Base-by-base conservation (phyloP, 1,139 yeast genomes). In the Zygoascus hellenicus region DNA sequence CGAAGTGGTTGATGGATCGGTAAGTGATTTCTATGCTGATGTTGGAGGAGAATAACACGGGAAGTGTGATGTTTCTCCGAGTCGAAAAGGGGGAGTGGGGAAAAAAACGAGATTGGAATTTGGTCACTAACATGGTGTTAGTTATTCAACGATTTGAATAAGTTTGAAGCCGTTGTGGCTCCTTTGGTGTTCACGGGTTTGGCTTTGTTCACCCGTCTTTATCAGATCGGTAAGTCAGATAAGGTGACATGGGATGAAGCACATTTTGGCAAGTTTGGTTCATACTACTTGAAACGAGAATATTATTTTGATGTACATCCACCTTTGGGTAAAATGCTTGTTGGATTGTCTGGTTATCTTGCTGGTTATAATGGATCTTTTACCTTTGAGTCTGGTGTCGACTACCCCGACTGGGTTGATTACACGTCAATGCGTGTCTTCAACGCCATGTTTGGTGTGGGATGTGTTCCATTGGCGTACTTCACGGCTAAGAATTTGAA, bases 291-390 rank as follows among this genome's bases (percentile, higher is more conserved):
- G 31, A 62, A 65, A 51, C 72, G 66, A 29, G 65, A 65, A 35
- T 65, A 63, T 42, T 59, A 56, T 48, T 96, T 89, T 64, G 99
- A 92, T 69, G 98, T 92, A 50, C 99, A 92, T 67, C 99, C 99
- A 46, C 98, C 98, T 1, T 77, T 94, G 59, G 98, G 97, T 34
- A 94, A 94, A 68, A 89, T 94, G 96, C 76, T 94, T 54, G 90
- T 90, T 54, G 99, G 97, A 1, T 73, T 94, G 38, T 86, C 96
- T 11, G 99, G 98, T 13, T 89, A 84, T 62, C 63, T 94, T 55
- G 97, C 97, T 33, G 95, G 95, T 42, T 92, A 89, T 72, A 86
- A 92, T 64, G 98, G 98, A 35, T 82, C 95, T 2, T 94, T 94
- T 82, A 94, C 83, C 60, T 94, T 94, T 71, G 90, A 89, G 43